Percentiles rank a stretch among this genome's conserved stretches.
Conservation (phyloP, 495 filamentous ascomycete genomes). For the Hypoxylon cercidicola region DNA sequence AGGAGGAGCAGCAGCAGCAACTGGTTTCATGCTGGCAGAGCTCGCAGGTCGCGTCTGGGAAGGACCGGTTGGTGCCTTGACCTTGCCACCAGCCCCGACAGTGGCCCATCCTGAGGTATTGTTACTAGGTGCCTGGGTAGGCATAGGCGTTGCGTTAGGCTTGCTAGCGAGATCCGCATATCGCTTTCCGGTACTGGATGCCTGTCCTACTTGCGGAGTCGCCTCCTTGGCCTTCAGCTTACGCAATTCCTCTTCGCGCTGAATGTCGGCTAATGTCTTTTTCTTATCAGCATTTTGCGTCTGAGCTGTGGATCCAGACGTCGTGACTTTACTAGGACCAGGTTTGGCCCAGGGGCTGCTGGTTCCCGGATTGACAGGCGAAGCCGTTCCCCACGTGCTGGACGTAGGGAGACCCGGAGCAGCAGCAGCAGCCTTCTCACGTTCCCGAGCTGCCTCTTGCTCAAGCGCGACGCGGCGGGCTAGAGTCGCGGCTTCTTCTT, state of each 20-base stretch:
- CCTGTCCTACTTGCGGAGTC: conserved; percentile 58
- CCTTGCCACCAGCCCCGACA: conserved; percentile 93
- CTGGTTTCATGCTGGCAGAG: conserved; percentile 53
- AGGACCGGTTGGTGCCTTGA: conserved; percentile 75
- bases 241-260: conserved; percentile 92
- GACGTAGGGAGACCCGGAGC: conserved; percentile 85
- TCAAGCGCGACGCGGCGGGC: conserved; percentile 80
- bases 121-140: conserved; percentile 34
- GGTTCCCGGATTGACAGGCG: conserved; percentile 64
- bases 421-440: conserved; percentile 70
- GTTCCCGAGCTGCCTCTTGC: conserved; percentile 75
- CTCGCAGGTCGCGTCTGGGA: conserved; percentile 68
- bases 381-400: conserved; percentile 90
- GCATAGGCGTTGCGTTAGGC: conserved; percentile 39
- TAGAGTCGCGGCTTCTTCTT: conserved; percentile 83
- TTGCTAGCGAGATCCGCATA: conserved; percentile 97
- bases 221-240: conserved; percentile 77
- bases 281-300: conserved; percentile 64
- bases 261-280: conserved; percentile 95
- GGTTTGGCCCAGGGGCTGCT: conserved; percentile 71
- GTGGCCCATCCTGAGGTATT: conserved; percentile 82
- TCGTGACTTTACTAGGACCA: conserved; percentile 51
- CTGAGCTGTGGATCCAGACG: conserved; percentile 49
- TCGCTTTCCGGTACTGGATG: conserved; percentile 76
- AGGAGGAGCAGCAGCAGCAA: conserved; percentile 21